These are phyloP conservation scores for Deinandra increscens DNA, from an alignment of 129 eudicot genomes.

Conservation along the genomic window DNA sequence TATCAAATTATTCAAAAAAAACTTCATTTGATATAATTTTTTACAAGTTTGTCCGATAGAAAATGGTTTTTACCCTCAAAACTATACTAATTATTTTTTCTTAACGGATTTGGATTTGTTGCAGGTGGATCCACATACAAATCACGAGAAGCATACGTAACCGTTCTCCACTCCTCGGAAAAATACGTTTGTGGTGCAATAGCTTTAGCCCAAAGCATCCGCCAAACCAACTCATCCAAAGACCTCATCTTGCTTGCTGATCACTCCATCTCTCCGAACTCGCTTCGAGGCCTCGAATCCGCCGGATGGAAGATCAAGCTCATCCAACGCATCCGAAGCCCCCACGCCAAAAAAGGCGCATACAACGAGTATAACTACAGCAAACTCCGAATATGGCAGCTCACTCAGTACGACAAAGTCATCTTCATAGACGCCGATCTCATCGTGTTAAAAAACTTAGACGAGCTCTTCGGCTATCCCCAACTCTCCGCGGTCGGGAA, in stretches of 20 bases:
- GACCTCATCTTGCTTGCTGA: constrained; percentile 78
- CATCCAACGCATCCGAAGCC: constrained; percentile 68
- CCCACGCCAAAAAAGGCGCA: constrained; percentile 49
- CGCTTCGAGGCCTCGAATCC: constrained; percentile 42
- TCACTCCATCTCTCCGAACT: constrained; percentile 43
- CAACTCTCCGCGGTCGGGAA: constrained; percentile 62
- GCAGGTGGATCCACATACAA: constrained; percentile 22
- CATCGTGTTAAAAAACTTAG: constrained; percentile 51
- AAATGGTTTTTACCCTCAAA: too few relatives aligned
- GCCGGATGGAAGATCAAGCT: constrained; percentile 81
- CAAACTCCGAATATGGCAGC: constrained; percentile 82
- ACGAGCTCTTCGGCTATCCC: constrained; percentile 51
- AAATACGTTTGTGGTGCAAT: constrained; percentile 84
- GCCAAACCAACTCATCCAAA: constrained; percentile 55
- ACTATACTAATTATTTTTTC: too few relatives aligned
- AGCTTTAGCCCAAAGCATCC: constrained; percentile 78
- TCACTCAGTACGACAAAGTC: constrained; percentile 57
- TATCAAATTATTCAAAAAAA: too few relatives aligned
- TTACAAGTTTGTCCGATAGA: too few relatives aligned
- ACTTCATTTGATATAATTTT: too few relatives aligned
- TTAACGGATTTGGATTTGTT: not conserved
- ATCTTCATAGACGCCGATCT: constrained; percentile 74
- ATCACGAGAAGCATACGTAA: constrained; percentile 68
- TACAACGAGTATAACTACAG: constrained; percentile 83
- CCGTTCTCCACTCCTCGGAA: constrained; percentile 78